phyloP scores from a whole-genome alignment of 345 rosid species.

The Atalantia buxifolia region DNA sequence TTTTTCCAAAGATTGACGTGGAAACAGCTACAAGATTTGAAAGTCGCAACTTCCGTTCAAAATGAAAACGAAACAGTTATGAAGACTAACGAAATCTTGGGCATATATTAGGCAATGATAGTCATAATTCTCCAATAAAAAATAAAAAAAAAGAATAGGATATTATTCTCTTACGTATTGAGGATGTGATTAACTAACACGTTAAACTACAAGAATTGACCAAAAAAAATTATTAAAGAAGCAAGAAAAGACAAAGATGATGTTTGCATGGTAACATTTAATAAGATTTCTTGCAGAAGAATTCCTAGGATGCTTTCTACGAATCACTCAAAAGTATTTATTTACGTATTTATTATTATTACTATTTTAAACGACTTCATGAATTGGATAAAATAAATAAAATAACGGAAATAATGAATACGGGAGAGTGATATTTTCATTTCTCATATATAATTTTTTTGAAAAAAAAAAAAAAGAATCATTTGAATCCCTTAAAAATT shows the following conservation, averaged over 20 bases:
- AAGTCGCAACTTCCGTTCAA: neutral
- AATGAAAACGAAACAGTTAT: neutral
- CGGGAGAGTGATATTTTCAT: no score
- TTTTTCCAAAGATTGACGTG: neutral
- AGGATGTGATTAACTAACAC: neutral
- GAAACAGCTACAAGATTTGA: neutral
- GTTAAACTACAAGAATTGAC: neutral
- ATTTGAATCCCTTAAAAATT: no score
- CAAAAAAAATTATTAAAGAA: neutral
- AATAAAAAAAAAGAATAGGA: neutral
- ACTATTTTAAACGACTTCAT: no score
- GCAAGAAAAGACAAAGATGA: neutral
- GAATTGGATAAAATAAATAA: neutral
- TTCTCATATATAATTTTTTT: no score
- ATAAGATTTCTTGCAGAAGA: neutral
- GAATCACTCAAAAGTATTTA: no score
- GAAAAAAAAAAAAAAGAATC: no score
- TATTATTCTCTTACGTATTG: neutral
- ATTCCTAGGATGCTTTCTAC: no score
- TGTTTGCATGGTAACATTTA: neutral
- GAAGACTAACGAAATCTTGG: neutral
- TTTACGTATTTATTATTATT: no score
- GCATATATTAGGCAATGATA: conserved; percentile 18
- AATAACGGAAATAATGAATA: neutral
- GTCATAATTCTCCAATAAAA: neutral